Base-by-base conservation (phyloP, 768 basidiomycete species). In the Agaricus bisporus region DNA sequence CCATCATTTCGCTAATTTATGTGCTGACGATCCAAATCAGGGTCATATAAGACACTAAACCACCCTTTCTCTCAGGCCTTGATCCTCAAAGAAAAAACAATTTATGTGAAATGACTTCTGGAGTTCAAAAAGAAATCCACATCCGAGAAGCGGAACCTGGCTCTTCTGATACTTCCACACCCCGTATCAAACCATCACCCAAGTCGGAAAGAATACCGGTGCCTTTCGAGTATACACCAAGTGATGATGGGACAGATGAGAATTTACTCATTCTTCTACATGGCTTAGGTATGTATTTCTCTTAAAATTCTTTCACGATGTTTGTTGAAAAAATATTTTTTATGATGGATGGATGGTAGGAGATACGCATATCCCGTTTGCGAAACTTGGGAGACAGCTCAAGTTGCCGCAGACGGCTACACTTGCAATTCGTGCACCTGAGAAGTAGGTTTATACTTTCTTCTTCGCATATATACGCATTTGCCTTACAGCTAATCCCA, bases 371-470 rank as follows among this genome's bases (percentile, higher is more conserved):
- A 43, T 70, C 2, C 90, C 91, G 1, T 95, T 97, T 64, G 72
- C 76, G 29, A 82, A 82, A 49, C 79, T 97, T 5, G 91, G 83
- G 9, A 74, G 73, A 18, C 78, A 80, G 9, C 68, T 97, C 44
- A 88, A 82, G 59, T 79, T 97, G n/a, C 94, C 93, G 0, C 92
- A 95, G 65, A 95, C 94, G 0, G 91, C 92, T 2, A 75, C 82
- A 1, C 79, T 95, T n/a, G 79, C 89, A 1, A 64, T 95, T 9
- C 82, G 88, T 45, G 93, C 86, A 2, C 86, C 91, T 15, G 80
- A 86, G 61, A 82, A 80, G 86, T 90, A 68, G 58, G 79, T 70
- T 47, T 51, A 2, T 41, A 29, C 22, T 28, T 38, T 41, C 18
- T n/a, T 5, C 26, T n/a, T 20, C 20, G 12, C 41, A 22, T 22